A percentile compares a stretch with the other conserved stretches of the same genome.
These are phyloP conservation scores for Bocquillonia castaneifolia DNA, from an alignment of 441 rosid species.

Conservation along the genomic window DNA sequence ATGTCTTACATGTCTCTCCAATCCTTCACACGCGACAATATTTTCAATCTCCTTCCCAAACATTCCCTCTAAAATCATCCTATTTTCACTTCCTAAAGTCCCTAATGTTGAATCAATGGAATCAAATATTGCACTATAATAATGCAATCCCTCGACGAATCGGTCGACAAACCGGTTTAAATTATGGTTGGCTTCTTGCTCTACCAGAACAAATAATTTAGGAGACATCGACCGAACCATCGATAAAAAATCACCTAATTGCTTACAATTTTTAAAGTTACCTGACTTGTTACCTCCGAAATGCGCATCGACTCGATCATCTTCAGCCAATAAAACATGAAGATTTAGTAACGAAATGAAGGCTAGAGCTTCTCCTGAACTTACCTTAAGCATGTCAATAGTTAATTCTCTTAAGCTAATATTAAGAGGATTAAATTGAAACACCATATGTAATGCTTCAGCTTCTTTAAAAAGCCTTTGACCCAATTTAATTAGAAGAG, in stretches of 20 bases:
- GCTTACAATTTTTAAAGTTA: slow-evolving; percentile 32
- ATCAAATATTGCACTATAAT: slow-evolving; percentile 49
- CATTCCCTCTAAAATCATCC: slow-evolving; percentile 40
- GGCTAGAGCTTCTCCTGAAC: slow-evolving; percentile 40
- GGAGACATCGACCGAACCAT: slow-evolving; percentile 34
- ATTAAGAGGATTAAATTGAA: slow-evolving; percentile 39
- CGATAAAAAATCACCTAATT: slow-evolving; percentile 29
- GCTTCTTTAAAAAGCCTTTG: slow-evolving; percentile 41
- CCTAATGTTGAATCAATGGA: slow-evolving; percentile 31
- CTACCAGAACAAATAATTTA: slow-evolving; percentile 31
- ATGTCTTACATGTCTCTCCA: slow-evolving; percentile 46
- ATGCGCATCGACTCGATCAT: slow-evolving; percentile 42
- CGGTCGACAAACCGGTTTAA: slow-evolving; percentile 32
- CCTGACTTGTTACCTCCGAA: slow-evolving; percentile 30
- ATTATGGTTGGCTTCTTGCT: slow-evolving; percentile 49
- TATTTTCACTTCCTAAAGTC: slow-evolving; percentile 20
- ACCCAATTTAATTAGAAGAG: slow-evolving; percentile 31
- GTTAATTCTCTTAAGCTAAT: slow-evolving; percentile 31
- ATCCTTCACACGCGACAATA: slow-evolving; percentile 46
- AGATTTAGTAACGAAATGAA: slow-evolving; percentile 41
- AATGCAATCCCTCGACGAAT: slow-evolving; percentile 40
- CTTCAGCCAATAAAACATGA: slow-evolving; percentile 42
- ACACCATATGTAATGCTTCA: slow-evolving; percentile 29
- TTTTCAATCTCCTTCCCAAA: slow-evolving; percentile 48
- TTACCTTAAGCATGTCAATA: slow-evolving; percentile 28